Evolutionary conservation across 1,284 basidiomycete species (phyloP).

Genomic region (Trichosporon ovoides): DNA sequence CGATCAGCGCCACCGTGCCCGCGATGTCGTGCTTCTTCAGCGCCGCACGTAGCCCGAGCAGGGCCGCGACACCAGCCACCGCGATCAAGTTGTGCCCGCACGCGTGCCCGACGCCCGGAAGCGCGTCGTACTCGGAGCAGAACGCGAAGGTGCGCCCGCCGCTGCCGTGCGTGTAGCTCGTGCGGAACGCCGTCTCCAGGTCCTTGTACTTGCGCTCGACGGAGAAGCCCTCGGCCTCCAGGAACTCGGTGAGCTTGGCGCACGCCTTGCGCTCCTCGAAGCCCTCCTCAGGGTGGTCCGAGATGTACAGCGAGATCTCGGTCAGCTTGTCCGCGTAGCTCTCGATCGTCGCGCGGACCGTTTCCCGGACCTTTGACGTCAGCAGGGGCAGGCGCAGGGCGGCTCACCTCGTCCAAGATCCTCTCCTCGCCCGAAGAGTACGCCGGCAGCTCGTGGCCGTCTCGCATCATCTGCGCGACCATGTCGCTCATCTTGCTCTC

Average conservation of each 20-base stretch:
- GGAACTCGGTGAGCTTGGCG: slow-evolving; percentile 27
- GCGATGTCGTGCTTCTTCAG: slow-evolving; percentile 60
- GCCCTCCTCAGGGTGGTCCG: slow-evolving; percentile 39
- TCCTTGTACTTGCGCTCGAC: slow-evolving; percentile 49
- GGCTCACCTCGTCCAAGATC: too few species aligned
- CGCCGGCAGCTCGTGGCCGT: too few species aligned
- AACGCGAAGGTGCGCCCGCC: slow-evolving; percentile 61
- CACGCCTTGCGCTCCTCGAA: slow-evolving; percentile 35
- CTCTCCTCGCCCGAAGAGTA: too few species aligned
- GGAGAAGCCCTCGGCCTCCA: slow-evolving; percentile 32
- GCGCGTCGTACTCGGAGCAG: slow-evolving; percentile 58
- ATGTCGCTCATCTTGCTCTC: neutral
- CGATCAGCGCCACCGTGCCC: slow-evolving; percentile 70
- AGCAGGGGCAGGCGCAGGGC: neutral
- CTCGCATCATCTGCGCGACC: too few species aligned
- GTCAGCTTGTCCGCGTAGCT: slow-evolving; percentile 27
- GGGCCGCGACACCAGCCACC: slow-evolving; percentile 69
- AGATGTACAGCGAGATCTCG: slow-evolving; percentile 40
- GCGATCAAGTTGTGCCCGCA: slow-evolving; percentile 86
- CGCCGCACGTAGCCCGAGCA: slow-evolving; percentile 64
- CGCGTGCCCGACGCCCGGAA: slow-evolving; percentile 61
- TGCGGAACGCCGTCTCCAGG: slow-evolving; percentile 58
- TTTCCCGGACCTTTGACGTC: slow-evolving; percentile 14
- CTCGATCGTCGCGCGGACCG: slow-evolving; percentile 12
- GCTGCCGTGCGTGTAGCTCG: slow-evolving; percentile 56